Base-by-base conservation (phyloP, 345 rosid genomes). In the Geranium rotundifolium region DNA sequence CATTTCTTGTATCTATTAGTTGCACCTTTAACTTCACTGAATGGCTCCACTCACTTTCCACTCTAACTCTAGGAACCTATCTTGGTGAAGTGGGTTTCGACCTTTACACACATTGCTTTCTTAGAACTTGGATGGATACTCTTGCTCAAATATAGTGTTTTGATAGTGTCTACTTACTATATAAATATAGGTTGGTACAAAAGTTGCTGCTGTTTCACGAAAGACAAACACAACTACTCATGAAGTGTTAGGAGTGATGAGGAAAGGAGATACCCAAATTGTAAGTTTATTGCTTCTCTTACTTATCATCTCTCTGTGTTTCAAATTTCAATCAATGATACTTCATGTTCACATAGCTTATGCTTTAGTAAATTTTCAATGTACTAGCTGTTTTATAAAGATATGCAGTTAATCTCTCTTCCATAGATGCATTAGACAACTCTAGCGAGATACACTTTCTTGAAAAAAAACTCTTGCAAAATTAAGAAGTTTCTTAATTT, bases 171-270 rank as follows among this genome's bases (percentile, higher is more conserved):
- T 19, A 2, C 9, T 46, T 19, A 17, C 18, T 56, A 13, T 63
- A 56, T 37, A 57, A 66, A 54, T 73, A 13, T 54, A 93, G 92
- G 95, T 88, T 66, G 99, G 96, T 34, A 80, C 88, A 29, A 95
- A 90, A 79, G 96, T 95, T 67, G 83, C 95, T 66, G 97, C 99
- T 63, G 93, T 90, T 69, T 95, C 99, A 2, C 79, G 96, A 72
- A 93, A 93, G 77, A 90, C 97, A 10, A 93, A 93, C 73, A 93
- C 99, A 57, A 93, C 97, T 6, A 86, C 82, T 27, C 95, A 93
- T 78, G 99, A 93, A 85, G 90, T 88, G 29, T 72, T 95, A 29
- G 97, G 96, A 72, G 95, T 86, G 54, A 81, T 85, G 90, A 93
- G 96, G 8, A 74, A 76, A 76, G 91, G 73, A 19, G 85, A 86